Evolutionary conservation across 352 stramenopile species (phyloP).

Genomic region (Phytophthora pluvialis): DNA sequence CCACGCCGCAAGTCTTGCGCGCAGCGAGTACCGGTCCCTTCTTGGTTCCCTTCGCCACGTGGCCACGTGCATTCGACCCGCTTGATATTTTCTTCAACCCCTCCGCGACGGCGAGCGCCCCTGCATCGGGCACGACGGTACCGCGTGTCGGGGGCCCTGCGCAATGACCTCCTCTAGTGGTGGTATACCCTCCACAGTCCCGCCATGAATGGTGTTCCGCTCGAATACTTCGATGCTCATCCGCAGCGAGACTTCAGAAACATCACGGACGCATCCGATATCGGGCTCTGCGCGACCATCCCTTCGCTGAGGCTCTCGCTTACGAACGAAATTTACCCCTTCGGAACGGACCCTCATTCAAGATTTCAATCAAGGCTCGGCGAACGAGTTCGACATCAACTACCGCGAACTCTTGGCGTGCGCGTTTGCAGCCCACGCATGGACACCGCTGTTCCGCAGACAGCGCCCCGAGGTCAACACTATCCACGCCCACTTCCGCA

Average conservation of each 20-base stretch:
- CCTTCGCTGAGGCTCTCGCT: neutral
- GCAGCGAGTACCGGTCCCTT: neutral
- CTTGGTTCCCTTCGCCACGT: neutral
- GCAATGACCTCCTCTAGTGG: constrained; percentile 3
- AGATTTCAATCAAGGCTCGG: neutral
- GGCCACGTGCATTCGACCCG: neutral
- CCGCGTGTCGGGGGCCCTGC: neutral
- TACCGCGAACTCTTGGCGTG: constrained; percentile 25
- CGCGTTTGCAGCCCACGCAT: constrained; percentile 7
- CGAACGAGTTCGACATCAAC: constrained; percentile 34
- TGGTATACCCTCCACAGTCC: neutral
- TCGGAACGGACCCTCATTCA: neutral
- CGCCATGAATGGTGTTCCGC: neutral
- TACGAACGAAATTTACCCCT: neutral
- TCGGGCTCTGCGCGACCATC: neutral
- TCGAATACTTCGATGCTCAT: neutral
- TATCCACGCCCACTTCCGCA: neutral
- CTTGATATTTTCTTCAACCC: constrained; percentile 1
- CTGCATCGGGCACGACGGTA: neutral
- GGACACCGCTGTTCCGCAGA: neutral
- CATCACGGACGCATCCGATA: too few species aligned
- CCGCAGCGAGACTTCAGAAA: too few species aligned
- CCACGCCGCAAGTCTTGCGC: neutral
- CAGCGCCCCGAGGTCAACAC: neutral
- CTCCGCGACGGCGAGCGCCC: neutral